A percentile compares a stretch with the other conserved stretches of the same genome.
These are phyloP conservation scores for Termitomyces sp. DNA, from an alignment of 768 basidiomycete genomes.

Conservation along the genomic window DNA sequence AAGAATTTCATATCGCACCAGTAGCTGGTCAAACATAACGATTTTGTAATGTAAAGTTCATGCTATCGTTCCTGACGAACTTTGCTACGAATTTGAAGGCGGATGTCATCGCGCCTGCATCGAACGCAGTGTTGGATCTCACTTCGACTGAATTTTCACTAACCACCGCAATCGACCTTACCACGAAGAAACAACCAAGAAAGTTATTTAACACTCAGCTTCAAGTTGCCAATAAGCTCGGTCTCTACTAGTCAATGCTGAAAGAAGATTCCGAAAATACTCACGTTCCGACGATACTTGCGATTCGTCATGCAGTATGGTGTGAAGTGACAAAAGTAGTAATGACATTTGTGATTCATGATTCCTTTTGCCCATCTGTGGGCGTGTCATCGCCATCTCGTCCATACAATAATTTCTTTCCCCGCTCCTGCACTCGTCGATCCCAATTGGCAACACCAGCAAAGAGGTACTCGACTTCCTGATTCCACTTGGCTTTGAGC, in stretches of 20 bases:
- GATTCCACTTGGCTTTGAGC: constrained; percentile 57
- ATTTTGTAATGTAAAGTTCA: background rate
- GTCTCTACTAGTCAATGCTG: background rate
- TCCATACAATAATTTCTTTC: constrained; percentile 43
- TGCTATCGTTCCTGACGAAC: too few relatives aligned
- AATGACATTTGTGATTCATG: background rate
- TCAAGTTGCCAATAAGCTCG: too few relatives aligned
- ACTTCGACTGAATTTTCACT: background rate
- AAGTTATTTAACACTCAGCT: background rate
- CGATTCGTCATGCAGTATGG: background rate
- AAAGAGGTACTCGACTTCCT: constrained; percentile 46
- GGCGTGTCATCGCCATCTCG: background rate
- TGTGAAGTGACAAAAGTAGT: background rate
- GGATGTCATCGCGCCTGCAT: background rate
- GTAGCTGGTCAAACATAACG: background rate
- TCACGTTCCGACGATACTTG: background rate
- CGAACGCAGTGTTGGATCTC: background rate
- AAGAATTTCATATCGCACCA: too few relatives aligned
- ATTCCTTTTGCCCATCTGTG: background rate
- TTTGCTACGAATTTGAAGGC: too few relatives aligned
- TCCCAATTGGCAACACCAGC: constrained; percentile 44
- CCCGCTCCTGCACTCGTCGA: constrained; percentile 42
- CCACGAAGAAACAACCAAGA: background rate
- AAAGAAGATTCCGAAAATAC: background rate
- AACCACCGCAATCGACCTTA: background rate